Conservation (phyloP, 192 early-diverging fungal genomes). For the Coemansia sp. region DNA sequence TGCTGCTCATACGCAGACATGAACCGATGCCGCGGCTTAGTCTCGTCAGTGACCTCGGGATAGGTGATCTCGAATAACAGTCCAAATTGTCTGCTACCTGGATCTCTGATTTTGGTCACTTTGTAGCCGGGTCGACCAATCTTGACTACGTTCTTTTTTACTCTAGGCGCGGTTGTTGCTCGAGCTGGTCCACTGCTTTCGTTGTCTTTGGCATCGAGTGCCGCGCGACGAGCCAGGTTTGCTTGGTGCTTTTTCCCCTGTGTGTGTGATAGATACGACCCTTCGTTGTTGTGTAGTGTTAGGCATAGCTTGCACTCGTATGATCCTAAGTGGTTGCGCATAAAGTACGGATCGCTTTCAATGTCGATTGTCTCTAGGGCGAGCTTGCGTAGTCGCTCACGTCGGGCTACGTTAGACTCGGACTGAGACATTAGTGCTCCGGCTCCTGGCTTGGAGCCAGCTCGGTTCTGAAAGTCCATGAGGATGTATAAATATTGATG, state of each 20-base stretch:
- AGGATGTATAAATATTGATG: not conserved
- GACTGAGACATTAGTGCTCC: conserved; percentile 84
- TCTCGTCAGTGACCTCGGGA: conserved; percentile 84
- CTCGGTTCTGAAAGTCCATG: conserved; percentile 87
- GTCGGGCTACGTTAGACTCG: conserved; percentile 89
- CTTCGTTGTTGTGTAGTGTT: conserved; percentile 90
- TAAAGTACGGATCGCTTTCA: conserved; percentile 96
- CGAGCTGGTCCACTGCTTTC: conserved; percentile 30
- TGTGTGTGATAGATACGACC: conserved; percentile 94
- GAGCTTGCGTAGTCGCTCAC: conserved; percentile 93
- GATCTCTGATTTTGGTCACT: conserved; percentile 91
- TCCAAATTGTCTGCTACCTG: conserved; percentile 83
- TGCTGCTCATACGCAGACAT: conserved; percentile 98
- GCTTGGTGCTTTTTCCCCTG: conserved; percentile 99
- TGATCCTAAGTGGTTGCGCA: conserved; percentile 87
- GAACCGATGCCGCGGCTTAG: conserved; percentile 90
- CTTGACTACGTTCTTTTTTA: conserved; percentile 83
- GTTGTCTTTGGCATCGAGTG: conserved; percentile 79
- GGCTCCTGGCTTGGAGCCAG: conserved; percentile 87
- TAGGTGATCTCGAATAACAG: conserved; percentile 94
- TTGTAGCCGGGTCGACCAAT: conserved; percentile 97
- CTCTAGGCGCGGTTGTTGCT: conserved; percentile 15
- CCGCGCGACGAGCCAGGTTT: conserved; percentile 87
- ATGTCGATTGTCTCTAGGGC: conserved; percentile 96
- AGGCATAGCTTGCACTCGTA: conserved; percentile 86